These are phyloP conservation scores for Quercus berberidifolia DNA, from an alignment of 306 rosid species.

Conservation along the genomic window DNA sequence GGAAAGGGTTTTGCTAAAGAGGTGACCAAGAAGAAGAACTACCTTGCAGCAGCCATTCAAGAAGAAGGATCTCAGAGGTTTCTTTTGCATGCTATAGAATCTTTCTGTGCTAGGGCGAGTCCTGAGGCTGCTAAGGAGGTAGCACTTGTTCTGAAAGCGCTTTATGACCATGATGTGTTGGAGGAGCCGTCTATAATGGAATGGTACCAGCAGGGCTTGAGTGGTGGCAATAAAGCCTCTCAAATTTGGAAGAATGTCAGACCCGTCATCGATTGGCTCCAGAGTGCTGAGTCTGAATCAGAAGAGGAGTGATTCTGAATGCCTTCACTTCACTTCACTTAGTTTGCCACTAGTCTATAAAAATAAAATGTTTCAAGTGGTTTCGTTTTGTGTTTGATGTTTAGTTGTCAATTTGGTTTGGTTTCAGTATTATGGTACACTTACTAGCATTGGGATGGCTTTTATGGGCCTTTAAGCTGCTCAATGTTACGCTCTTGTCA, in stretches of 20 bases:
- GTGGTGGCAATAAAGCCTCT: slow-evolving; percentile 30
- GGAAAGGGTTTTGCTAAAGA: slow-evolving; percentile 65
- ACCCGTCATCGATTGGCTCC: slow-evolving; percentile 68
- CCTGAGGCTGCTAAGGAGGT: slow-evolving; percentile 47
- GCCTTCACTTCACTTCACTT: too few species aligned
- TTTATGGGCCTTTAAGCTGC: neutral
- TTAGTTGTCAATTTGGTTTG: neutral
- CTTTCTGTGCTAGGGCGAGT: slow-evolving; percentile 29
- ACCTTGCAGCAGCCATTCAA: slow-evolving; percentile 37
- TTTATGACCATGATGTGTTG: slow-evolving; percentile 44
- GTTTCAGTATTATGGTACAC: neutral
- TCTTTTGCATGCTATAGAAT: slow-evolving; percentile 39
- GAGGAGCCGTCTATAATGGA: slow-evolving; percentile 41
- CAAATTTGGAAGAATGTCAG: slow-evolving; percentile 42
- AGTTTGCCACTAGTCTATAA: neutral
- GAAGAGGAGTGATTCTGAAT: slow-evolving; percentile 45
- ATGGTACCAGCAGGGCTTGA: slow-evolving; percentile 47
- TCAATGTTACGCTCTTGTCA: neutral
- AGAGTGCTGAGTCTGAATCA: slow-evolving; percentile 59
- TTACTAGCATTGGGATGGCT: neutral
- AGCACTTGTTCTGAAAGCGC: slow-evolving; percentile 44
- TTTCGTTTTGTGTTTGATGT: neutral
- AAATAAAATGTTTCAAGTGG: neutral
- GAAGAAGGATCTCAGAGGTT: slow-evolving; percentile 42
- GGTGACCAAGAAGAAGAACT: slow-evolving; percentile 46